Evolutionary conservation across 1,284 basidiomycete genomes (phyloP).

Genomic region (Cryptococcus deneoformans): DNA sequence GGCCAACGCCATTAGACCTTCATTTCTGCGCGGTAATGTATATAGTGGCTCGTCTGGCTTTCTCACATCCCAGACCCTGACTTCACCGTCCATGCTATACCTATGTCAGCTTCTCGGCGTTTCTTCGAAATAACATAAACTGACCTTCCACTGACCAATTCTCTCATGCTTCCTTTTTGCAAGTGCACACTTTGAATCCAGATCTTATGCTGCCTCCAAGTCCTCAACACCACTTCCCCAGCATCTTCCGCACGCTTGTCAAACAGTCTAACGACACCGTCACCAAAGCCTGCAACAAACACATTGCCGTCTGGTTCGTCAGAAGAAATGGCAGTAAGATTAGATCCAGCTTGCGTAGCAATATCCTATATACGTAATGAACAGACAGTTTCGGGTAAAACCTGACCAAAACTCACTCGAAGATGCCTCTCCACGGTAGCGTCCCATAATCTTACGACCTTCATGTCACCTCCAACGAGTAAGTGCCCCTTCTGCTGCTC

Average conservation of each 20-base stretch:
- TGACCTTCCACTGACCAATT: slow-evolving; percentile 87
- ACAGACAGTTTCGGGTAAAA: slow-evolving; percentile 53
- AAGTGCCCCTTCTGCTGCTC: slow-evolving; percentile 79
- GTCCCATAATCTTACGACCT: slow-evolving; percentile 90
- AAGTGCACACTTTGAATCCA: slow-evolving; percentile 90
- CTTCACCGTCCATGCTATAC: slow-evolving; percentile 78
- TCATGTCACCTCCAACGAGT: slow-evolving; percentile 86
- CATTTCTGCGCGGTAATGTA: slow-evolving; percentile 65
- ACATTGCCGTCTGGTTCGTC: slow-evolving; percentile 72
- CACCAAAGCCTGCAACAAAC: slow-evolving; percentile 89
- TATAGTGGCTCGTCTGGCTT: slow-evolving; percentile 61
- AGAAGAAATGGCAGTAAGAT: slow-evolving; percentile 79
- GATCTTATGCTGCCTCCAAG: slow-evolving; percentile 76
- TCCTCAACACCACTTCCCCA: slow-evolving; percentile 70
- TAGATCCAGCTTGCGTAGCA: slow-evolving; percentile 84
- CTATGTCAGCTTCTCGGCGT: neutral
- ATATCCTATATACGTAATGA: slow-evolving; percentile 45
- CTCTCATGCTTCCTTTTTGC: slow-evolving; percentile 66
- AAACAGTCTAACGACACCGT: slow-evolving; percentile 87
- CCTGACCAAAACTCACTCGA: slow-evolving; percentile 33
- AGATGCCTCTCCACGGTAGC: slow-evolving; percentile 84
- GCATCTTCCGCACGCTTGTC: slow-evolving; percentile 85
- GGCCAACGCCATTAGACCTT: slow-evolving; percentile 80
- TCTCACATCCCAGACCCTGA: slow-evolving; percentile 90
- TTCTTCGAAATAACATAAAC: slow-evolving; percentile 14